phyloP scores from a whole-genome alignment of 176 grass and related monocot species.

The Pontederia crassipes region DNA sequence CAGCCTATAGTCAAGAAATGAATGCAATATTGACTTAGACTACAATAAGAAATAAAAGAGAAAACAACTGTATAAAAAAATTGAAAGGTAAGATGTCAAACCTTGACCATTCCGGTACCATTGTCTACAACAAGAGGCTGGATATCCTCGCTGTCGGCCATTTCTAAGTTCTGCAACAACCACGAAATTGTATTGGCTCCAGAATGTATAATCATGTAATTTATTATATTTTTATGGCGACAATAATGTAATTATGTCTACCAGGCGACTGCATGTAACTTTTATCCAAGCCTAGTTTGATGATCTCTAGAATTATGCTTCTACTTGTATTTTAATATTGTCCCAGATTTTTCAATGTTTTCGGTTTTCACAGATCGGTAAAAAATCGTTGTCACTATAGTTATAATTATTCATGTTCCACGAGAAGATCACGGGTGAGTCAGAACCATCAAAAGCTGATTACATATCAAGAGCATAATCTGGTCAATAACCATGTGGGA shows the following conservation, averaged over 20 bases:
- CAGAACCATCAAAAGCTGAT: too few species aligned
- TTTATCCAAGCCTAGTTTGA: too few species aligned
- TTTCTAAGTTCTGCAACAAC: neutral
- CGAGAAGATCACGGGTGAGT: too few species aligned
- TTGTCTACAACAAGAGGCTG: conserved; percentile 7
- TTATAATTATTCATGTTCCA: too few species aligned
- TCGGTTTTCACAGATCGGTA: too few species aligned
- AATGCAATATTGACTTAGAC: neutral
- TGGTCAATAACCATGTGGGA: too few species aligned
- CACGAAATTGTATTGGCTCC: neutral
- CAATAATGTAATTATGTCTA: too few species aligned
- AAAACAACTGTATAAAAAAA: neutral
- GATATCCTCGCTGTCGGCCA: conserved; percentile 8
- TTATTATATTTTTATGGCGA: neutral
- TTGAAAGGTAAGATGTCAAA: neutral
- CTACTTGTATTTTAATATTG: too few species aligned
- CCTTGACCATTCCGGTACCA: conserved; percentile 11
- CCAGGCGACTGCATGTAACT: too few species aligned
- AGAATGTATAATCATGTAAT: neutral
- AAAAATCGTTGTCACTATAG: too few species aligned
- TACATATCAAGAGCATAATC: too few species aligned
- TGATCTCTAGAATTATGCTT: neutral
- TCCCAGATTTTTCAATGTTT: too few species aligned
- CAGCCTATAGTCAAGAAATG: neutral
- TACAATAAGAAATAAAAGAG: neutral